Conservation (phyloP, 2,329 filamentous ascomycete genomes). For the Hypoxylon sp. region DNA sequence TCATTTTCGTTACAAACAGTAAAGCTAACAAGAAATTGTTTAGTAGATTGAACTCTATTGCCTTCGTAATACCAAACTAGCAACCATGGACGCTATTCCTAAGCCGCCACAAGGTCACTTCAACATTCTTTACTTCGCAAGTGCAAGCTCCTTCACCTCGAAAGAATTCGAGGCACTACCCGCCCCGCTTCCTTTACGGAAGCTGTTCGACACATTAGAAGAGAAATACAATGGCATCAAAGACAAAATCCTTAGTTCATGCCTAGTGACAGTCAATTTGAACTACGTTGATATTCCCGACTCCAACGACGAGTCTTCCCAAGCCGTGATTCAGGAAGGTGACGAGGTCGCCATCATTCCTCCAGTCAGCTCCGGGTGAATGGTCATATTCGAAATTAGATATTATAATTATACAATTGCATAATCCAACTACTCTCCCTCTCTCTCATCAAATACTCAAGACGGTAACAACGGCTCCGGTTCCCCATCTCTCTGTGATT, state of each 20-base stretch:
- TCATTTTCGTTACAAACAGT: slow-evolving; percentile 10
- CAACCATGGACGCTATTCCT: slow-evolving; percentile 56
- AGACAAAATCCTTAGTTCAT: slow-evolving; percentile 77
- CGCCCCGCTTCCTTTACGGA: slow-evolving; percentile 74
- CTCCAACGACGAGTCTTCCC: slow-evolving; percentile 57
- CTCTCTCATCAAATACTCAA: not conserved
- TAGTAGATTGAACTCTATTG: slow-evolving; percentile 4
- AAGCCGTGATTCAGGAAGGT: slow-evolving; percentile 73
- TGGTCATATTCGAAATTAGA: slow-evolving; percentile 13
- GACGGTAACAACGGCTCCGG: slow-evolving; percentile 42
- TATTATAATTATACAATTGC: slow-evolving; percentile 6
- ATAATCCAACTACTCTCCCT: not conserved
- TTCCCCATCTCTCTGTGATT: not conserved
- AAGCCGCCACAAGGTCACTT: slow-evolving; percentile 76
- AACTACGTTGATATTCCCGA: slow-evolving; percentile 81
- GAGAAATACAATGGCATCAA: slow-evolving; percentile 78
- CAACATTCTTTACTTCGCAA: slow-evolving; percentile 85
- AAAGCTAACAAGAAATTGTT: slow-evolving; percentile 31
- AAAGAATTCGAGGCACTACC: slow-evolving; percentile 75
- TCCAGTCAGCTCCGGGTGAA: slow-evolving; percentile 86
- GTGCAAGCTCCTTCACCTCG: slow-evolving; percentile 78
- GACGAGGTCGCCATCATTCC: slow-evolving; percentile 92
- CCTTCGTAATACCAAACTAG: not conserved
- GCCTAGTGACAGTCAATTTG: slow-evolving; percentile 84
- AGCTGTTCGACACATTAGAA: slow-evolving; percentile 79